Conservation (phyloP, 2,329 filamentous ascomycete species). For the Clarireedia paspali region DNA sequence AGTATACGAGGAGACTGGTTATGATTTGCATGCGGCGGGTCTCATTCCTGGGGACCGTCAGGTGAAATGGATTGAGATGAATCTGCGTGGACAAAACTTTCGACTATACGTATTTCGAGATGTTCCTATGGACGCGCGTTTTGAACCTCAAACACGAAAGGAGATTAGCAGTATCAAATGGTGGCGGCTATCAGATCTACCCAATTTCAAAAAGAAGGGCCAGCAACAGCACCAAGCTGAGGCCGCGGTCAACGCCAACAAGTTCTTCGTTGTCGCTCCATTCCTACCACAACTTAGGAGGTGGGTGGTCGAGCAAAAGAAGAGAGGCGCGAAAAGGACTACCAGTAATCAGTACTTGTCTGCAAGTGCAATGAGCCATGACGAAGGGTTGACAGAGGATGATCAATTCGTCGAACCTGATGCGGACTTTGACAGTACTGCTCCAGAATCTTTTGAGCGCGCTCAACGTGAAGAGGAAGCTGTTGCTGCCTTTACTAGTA, state of each 20-base stretch:
- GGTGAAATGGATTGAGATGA: conserved; percentile 78
- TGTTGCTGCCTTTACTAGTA: conserved; percentile 38
- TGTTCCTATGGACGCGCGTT: conserved; percentile 77
- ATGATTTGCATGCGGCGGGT: conserved; percentile 69
- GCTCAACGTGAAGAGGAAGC: conserved; percentile 1
- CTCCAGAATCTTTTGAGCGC: conserved; percentile 11
- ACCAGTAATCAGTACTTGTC: conserved; percentile 35
- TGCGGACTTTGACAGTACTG: conserved; percentile 7
- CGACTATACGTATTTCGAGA: conserved; percentile 86
- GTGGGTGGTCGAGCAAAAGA: conserved; percentile 83
- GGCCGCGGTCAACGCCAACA: conserved; percentile 57
- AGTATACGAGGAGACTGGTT: conserved; percentile 93
- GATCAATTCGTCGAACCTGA: conserved; percentile 33
- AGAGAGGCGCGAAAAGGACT: conserved; percentile 50
- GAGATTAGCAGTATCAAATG: conserved; percentile 97
- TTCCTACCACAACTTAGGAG: conserved; percentile 81
- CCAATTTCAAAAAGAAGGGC: conserved; percentile 60
- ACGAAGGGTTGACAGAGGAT: conserved; percentile 56
- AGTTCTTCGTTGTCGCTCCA: conserved; percentile 97
- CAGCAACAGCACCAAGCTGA: conserved; percentile 51
- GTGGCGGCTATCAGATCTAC: conserved; percentile 85
- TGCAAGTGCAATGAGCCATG: conserved; percentile 35
- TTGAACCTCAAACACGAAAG: conserved; percentile 86
- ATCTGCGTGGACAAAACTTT: conserved; percentile 89
- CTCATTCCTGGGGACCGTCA: conserved; percentile 63